Evolutionary conservation across 768 basidiomycete species (phyloP), one percentile per base, ranked within the genome.

Genomic region (Cystofilobasidium macerans): DNA sequence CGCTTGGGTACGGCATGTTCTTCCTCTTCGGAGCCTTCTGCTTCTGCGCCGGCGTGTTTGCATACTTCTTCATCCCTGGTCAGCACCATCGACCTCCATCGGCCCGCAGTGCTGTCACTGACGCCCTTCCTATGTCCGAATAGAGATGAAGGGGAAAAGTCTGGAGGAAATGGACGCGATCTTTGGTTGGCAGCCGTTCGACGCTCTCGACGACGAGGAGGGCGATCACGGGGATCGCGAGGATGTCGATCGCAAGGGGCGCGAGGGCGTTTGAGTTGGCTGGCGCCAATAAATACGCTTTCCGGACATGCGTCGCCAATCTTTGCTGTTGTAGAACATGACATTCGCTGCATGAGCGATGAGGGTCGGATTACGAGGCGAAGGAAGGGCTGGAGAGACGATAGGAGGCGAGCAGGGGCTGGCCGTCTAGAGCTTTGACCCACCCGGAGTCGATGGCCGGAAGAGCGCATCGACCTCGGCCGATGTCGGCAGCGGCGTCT

Each of bases 11-110:
- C 7, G 69, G 69, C 11, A 68, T 70, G 30, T 56, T 67, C 28
- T 64, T 59, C 54, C 66, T 71, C 57, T 71, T 59, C 24, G 58
- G 40, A n/a, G n/a, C 58, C 1, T 42, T 60, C 58, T 60, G 58
- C 43, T 22, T 26, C 2, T 30, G 24, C 16, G 33, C 35, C 18
- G 36, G n/a, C 30, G 38, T 60, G 20, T 60, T 60, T 43, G 58
- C 58, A 6, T 60, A 43, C 24, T 60, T 60, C 58, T 60, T 20
- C 36, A 20, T 60, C n/a, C 58, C 58, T n/a, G 57, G 57, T 59
- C 9, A 22, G 57, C 26, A 35, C 6, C 35, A 5, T 45, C 9
- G 8, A 11, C 24, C 26, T 3, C 30, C 30, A 5, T 53, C n/a
- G 13, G 12, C 45, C 45, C 6, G 45, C 12, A 24, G 33, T 22